Conservation (phyloP, 2,329 filamentous ascomycete species). For the Neofusicoccum cordaticola region DNA sequence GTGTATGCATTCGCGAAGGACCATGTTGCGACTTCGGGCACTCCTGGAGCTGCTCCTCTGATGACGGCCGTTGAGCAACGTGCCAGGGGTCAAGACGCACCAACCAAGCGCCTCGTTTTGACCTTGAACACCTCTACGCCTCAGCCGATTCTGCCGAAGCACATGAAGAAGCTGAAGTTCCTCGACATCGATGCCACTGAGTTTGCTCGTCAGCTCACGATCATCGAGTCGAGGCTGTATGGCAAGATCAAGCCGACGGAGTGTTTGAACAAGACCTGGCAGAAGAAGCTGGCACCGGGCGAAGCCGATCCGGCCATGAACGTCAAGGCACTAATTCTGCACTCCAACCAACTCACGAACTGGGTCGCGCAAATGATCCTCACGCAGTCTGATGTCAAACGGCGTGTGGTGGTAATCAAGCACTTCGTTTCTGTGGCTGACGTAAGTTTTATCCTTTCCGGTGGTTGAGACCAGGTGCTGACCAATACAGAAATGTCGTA, state of each 20-base stretch:
- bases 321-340: constrained; percentile 91
- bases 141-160: constrained; percentile 89
- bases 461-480: constrained; percentile 20
- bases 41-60: constrained; percentile 79
- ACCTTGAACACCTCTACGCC: constrained; percentile 81
- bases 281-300: constrained; percentile 83
- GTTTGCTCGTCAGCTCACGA: constrained; percentile 95
- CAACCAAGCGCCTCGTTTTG: constrained; percentile 80
- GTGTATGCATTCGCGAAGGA: constrained; percentile 90
- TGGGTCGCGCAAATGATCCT: constrained; percentile 99
- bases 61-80: constrained; percentile 88
- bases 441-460: constrained; percentile 54
- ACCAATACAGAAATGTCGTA: constrained; percentile 75
- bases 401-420: constrained; percentile 95
- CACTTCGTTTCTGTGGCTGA: constrained; percentile 96
- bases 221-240: constrained; percentile 92
- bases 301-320: constrained; percentile 86
- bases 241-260: constrained; percentile 95
- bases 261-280: constrained; percentile 98
- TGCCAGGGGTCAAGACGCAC: constrained; percentile 80
- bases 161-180: constrained; percentile 99
- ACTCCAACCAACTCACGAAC: constrained; percentile 98
- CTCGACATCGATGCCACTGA: constrained; percentile 93
- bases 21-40: constrained; percentile 88
- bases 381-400: constrained; percentile 90